Evolutionary conservation across 345 rosid species (phyloP).

Genomic region (Gossypium ekmanianum): DNA sequence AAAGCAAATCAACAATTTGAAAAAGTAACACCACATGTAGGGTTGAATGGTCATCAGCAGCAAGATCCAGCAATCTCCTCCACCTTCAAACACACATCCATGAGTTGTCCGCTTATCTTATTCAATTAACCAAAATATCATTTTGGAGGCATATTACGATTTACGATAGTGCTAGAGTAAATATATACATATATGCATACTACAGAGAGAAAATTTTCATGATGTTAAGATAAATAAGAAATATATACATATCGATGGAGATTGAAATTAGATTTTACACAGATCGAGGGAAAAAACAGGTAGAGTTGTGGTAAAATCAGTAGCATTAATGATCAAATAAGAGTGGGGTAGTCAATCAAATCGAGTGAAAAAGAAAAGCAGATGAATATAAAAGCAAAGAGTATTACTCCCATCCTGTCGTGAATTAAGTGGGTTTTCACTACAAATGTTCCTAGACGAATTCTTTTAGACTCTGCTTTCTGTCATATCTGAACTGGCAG

Average conservation of each 20-base stretch:
- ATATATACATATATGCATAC: background rate
- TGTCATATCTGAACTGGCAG: background rate
- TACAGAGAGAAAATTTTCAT: background rate
- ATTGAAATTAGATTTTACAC: background rate
- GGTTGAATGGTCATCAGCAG: background rate
- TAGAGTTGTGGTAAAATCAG: background rate
- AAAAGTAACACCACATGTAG: background rate
- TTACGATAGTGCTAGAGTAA: too few relatives aligned
- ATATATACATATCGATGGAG: background rate
- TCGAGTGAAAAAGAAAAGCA: background rate
- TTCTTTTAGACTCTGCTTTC: constrained; percentile 3
- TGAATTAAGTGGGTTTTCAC: constrained; percentile 4
- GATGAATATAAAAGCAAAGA: background rate
- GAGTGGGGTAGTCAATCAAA: background rate
- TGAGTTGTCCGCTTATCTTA: background rate
- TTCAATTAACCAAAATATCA: too few relatives aligned
- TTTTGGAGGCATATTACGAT: too few relatives aligned
- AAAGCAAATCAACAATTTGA: too few relatives aligned
- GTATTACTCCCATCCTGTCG: constrained; percentile 11
- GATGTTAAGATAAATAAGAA: background rate
- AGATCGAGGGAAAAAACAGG: background rate
- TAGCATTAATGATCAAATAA: background rate
- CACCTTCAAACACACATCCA: background rate
- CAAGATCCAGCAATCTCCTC: background rate
- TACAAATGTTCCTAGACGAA: background rate